Percentiles rank a stretch among this genome's conserved stretches.
Conservation (phyloP, 805 yeast genomes). For the Barnettozyma wickerhamii region DNA sequence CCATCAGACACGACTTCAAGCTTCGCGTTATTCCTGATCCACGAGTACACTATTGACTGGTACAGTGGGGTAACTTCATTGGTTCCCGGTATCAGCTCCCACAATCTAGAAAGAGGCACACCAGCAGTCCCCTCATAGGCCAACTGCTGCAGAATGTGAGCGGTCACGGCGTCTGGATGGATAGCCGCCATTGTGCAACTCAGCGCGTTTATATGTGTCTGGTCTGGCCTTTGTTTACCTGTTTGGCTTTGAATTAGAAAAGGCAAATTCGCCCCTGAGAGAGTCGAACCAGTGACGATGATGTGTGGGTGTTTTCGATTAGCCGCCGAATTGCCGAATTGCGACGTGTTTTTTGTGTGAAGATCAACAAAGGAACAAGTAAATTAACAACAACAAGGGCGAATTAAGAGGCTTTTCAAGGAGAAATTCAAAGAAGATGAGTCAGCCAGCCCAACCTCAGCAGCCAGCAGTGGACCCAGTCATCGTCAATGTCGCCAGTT, state of each 20-base stretch:
- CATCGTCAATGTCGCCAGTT: constrained; percentile 67
- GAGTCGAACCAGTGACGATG: constrained; percentile 5
- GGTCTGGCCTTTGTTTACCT: constrained; percentile 5
- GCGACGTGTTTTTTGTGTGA: constrained; percentile 2
- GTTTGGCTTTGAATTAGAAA: neutral
- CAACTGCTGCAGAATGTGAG: constrained; percentile 29
- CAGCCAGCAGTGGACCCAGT: constrained; percentile 37
- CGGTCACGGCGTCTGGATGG: constrained; percentile 33
- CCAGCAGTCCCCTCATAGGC: constrained; percentile 34
- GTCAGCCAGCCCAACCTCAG: neutral
- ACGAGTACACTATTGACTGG: constrained; percentile 32
- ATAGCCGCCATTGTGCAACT: neutral
- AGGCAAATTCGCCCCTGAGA: neutral
- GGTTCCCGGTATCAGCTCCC: constrained; percentile 26
- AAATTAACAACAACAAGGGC: neutral
- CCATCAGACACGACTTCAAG: constrained; percentile 9
- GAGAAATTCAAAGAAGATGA: too few relatives aligned
- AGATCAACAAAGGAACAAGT: neutral
- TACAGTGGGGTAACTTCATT: constrained; percentile 26
- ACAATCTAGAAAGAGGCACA: constrained; percentile 27
- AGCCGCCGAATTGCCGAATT: neutral
- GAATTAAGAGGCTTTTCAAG: too few relatives aligned
- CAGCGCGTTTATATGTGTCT: too few relatives aligned
- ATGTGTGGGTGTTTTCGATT: neutral
- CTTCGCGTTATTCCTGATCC: constrained; percentile 29